Evolutionary conservation across 257 asterid genomes (phyloP).

Genomic region (Petunia secreta): DNA sequence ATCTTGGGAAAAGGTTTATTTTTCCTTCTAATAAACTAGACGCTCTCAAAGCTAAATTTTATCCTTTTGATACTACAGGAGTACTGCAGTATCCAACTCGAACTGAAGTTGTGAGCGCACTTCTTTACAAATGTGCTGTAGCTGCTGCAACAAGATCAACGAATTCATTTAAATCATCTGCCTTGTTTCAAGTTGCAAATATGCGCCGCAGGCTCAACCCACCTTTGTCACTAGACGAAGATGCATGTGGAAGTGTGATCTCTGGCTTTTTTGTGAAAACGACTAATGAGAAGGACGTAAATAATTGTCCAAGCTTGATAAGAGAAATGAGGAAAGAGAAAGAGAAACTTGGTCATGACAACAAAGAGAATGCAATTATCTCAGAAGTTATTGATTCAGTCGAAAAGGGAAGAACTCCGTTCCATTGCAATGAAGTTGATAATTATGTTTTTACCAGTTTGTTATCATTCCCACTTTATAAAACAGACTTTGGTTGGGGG

Average conservation of each 20-base stretch:
- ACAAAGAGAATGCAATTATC: background rate
- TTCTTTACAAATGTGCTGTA: background rate
- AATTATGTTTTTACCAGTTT: background rate
- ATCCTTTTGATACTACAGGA: background rate
- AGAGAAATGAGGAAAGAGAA: background rate
- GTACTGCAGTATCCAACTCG: background rate
- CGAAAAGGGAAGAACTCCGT: background rate
- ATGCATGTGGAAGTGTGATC: background rate
- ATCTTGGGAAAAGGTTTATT: background rate
- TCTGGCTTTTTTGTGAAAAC: no score
- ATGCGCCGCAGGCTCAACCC: background rate
- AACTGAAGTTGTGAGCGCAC: conserved; percentile 16
- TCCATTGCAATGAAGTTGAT: background rate
- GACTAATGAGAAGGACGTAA: background rate
- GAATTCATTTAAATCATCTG: background rate
- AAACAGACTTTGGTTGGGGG: conserved; percentile 31
- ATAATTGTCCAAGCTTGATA: background rate
- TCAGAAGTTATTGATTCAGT: background rate
- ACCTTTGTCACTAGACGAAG: background rate
- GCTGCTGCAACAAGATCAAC: background rate
- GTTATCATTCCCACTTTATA: conserved; percentile 15
- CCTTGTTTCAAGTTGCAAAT: background rate
- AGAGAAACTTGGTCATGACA: no score
- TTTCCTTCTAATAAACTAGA: background rate
- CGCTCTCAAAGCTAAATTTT: background rate